A percentile compares a stretch with the other conserved stretches of the same genome.
Evolutionary conservation across 2,329 filamentous ascomycete species (phyloP).

Genomic region (Ophiostoma tasmaniense): DNA sequence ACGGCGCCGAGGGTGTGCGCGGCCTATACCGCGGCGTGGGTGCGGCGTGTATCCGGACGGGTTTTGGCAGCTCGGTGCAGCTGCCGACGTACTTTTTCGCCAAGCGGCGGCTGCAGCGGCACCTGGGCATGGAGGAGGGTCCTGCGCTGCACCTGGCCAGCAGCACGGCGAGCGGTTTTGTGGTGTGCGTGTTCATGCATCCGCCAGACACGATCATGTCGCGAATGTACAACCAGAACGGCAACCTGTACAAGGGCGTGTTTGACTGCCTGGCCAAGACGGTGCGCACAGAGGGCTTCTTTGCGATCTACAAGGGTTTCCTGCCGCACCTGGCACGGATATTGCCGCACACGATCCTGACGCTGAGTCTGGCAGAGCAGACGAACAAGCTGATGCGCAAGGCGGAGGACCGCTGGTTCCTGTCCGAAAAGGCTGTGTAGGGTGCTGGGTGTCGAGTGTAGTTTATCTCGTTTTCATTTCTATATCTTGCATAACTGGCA

Average conservation of each 20-base stretch:
- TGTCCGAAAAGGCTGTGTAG: neutral
- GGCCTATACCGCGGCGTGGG: constrained; percentile 86
- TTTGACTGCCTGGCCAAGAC: constrained; percentile 91
- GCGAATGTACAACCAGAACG: constrained; percentile 96
- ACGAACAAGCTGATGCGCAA: constrained; percentile 86
- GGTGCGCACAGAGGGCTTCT: constrained; percentile 76
- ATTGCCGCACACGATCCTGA: constrained; percentile 89
- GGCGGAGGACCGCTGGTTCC: constrained; percentile 53
- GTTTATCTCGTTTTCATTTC: neutral
- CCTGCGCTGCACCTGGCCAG: constrained; percentile 80
- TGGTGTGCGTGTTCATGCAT: constrained; percentile 97
- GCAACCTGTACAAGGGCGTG: constrained; percentile 88
- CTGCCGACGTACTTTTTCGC: constrained; percentile 97
- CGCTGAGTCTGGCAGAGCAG: constrained; percentile 87
- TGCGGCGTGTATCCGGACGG: constrained; percentile 91
- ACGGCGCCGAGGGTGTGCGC: constrained; percentile 62
- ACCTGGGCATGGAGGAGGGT: constrained; percentile 84
- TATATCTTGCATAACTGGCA: neutral
- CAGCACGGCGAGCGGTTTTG: constrained; percentile 84
- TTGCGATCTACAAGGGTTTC: constrained; percentile 97
- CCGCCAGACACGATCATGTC: constrained; percentile 99
- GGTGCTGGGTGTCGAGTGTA: no score
- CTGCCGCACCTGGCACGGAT: constrained; percentile 90
- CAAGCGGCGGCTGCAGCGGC: constrained; percentile 73
- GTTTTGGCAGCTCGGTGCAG: constrained; percentile 92